These are phyloP conservation scores for Phascolomyces articulosus DNA, from an alignment of 371 early-diverging fungal species.

Conservation along the genomic window DNA sequence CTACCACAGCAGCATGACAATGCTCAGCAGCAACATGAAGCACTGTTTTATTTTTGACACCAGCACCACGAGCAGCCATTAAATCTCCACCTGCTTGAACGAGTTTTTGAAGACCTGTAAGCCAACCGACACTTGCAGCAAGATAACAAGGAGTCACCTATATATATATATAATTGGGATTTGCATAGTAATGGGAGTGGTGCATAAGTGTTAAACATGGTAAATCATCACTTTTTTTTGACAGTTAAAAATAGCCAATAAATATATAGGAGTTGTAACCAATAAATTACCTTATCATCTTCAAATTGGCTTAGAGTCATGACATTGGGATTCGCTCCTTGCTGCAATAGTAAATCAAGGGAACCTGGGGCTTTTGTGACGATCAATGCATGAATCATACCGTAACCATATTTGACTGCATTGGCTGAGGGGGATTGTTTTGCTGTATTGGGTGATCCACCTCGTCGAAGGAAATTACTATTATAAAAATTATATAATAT, in stretches of 20 bases:
- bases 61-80: conserved; percentile 42
- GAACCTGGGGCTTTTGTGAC: conserved; percentile 35
- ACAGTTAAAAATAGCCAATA: too few species aligned
- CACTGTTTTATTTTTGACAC: conserved; percentile 39
- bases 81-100: conserved; percentile 47
- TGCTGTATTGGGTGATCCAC: conserved; percentile 53
- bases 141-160: conserved; percentile 50
- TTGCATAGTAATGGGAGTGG: too few species aligned
- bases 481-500: neutral
- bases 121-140: conserved; percentile 47
- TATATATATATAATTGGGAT: too few species aligned
- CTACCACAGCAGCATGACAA: conserved; percentile 38
- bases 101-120: conserved; percentile 37
- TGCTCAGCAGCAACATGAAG: conserved; percentile 47
- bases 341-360: conserved; percentile 40
- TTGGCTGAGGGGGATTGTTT: conserved; percentile 35
- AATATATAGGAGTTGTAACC: too few species aligned
- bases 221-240: too few species aligned
- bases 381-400: conserved; percentile 51
- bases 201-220: too few species aligned
- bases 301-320: conserved; percentile 35
- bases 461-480: conserved; percentile 47
- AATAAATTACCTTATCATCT: conserved; percentile 38
- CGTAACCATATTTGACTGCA: conserved; percentile 47
- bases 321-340: conserved; percentile 49